phyloP scores from a whole-genome alignment of 208 protist genomes.

The Leishmania tropica region DNA sequence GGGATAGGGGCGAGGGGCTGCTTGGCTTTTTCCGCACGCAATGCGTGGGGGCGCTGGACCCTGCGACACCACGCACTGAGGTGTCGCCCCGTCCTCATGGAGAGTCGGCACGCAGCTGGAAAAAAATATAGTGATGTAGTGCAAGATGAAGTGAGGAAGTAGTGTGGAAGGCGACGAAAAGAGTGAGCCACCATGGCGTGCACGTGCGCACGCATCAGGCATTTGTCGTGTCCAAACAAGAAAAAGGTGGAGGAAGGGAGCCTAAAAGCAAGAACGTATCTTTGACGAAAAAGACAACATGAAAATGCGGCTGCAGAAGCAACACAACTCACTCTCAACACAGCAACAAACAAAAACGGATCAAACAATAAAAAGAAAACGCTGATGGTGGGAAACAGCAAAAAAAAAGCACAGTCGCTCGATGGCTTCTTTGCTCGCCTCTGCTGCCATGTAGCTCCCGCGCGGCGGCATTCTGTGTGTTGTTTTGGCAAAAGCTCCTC shows the following conservation, averaged over 20 bases:
- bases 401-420: not conserved
- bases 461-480: too few relatives aligned
- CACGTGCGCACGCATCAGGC: not conserved
- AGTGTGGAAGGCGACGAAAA: not conserved
- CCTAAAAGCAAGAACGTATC: not conserved
- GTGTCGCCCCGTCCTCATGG: not conserved
- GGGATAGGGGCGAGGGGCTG: not conserved
- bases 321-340: not conserved
- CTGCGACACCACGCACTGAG: not conserved
- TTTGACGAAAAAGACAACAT: not conserved
- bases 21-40: not conserved
- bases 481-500: too few relatives aligned
- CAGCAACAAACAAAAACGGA: not conserved
- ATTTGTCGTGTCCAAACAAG: not conserved
- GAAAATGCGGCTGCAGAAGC: not conserved
- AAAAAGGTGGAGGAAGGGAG: not conserved
- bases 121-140: not conserved
- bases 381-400: not conserved
- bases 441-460: not conserved
- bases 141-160: not conserved
- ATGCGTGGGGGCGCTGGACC: not conserved
- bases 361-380: not conserved
- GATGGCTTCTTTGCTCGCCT: not conserved
- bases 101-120: not conserved
- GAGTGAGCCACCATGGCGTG: not conserved